Percentiles rank a stretch among this genome's conserved stretches.
Conservation (phyloP, 2,329 filamentous ascomycete genomes). For the Emericellopsis atlantica region DNA sequence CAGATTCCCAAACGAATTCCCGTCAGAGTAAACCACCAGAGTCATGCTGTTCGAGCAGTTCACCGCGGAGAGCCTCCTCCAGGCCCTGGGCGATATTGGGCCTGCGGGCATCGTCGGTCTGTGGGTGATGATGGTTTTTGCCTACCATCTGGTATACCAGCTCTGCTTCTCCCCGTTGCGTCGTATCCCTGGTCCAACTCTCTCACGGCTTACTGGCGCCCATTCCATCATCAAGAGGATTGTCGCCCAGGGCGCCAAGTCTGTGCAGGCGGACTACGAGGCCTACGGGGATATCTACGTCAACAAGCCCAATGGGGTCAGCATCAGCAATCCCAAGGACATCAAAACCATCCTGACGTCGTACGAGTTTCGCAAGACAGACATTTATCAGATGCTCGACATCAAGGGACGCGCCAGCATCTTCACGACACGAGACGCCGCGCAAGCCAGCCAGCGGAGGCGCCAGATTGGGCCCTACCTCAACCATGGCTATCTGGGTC, state of each 20-base stretch:
- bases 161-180: conserved; percentile 1
- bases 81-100: too few relatives aligned
- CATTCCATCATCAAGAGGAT: conserved; percentile 1
- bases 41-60: too few relatives aligned
- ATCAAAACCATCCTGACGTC: conserved; percentile 3
- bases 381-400: conserved; percentile 4
- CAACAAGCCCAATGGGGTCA: conserved; percentile 2
- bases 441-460: conserved; percentile 1
- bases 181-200: background rate
- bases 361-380: conserved; percentile 5
- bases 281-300: background rate
- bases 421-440: conserved; percentile 1
- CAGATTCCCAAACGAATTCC: too few relatives aligned
- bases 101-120: too few relatives aligned
- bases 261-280: conserved; percentile 1
- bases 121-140: too few relatives aligned
- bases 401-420: conserved; percentile 3
- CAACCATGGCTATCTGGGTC: conserved; percentile 1
- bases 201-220: background rate
- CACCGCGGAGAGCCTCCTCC: too few relatives aligned
- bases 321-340: conserved; percentile 3
- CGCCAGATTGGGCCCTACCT: conserved; percentile 2
- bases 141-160: background rate
- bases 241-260: conserved; percentile 1
- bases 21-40: too few relatives aligned